Evolutionary conservation across 148 eudicot species (phyloP), one percentile per base, ranked within the genome.

Genomic region (Polygonum aviculare): DNA sequence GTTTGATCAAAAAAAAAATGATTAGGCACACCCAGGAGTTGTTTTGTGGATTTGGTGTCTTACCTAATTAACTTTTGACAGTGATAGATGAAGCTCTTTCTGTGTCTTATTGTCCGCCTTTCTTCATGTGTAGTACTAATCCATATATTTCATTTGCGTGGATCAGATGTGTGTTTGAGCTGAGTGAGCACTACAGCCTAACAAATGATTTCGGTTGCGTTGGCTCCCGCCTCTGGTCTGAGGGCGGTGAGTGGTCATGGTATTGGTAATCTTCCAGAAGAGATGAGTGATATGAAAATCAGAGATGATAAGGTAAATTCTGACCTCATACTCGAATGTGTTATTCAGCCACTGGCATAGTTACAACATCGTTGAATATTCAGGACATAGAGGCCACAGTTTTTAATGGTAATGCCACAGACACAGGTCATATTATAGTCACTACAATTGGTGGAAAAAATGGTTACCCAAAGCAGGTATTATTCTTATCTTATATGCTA

Each of bases 401-500:
- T 55, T 88, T 90, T 49, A 88, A 86, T 82, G 97, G 94, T 73
- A 90, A 87, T 84, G 94, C 91, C 39, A 90, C 97, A 2, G 97
- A 90, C 81, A 82, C 94, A 5, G 97, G 97, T 49, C 97, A 92
- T 74, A 90, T 92, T 51, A 90, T 92, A 35, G 92, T 88, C 74
- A 92, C 97, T 19, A 88, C 94, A 6, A 90, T 88, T 73, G 97
- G 94, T 12, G 92, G 94, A 55, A 79, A 76, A 79, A 87, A 88
- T 84, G 97, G 94, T 45, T 91, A 92, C 80, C 94, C 97, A n/a
- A 92, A 90, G 79, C 94, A 90, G 94, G 97, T 92, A 80, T 0
- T 60, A 69, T 2, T 11, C 21, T 26, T 3, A 31, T 38, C 41
- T 63, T 38, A 4, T 67, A 31, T 15, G 41, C 18, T 31, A 22